A percentile compares a stretch with the other conserved stretches of the same genome.
Evolutionary conservation across 2,329 filamentous ascomycete genomes (phyloP).

Genomic region (Stenocarpella maydis): DNA sequence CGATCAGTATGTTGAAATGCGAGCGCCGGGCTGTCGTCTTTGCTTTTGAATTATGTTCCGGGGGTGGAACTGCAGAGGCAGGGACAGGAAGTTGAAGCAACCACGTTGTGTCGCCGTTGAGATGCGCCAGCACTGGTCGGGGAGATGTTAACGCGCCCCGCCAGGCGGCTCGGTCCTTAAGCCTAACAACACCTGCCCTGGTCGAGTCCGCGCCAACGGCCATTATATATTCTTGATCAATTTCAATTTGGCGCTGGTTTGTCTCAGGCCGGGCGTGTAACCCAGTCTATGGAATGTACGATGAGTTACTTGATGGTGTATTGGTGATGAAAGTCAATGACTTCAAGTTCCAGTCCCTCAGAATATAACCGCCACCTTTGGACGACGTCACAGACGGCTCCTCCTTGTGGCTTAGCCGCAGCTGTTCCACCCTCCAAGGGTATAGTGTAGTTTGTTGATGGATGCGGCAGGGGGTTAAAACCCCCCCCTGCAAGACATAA

Average conservation of each 20-base stretch:
- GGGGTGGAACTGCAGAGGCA: conserved; percentile 36
- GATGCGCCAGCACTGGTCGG: conserved; percentile 63
- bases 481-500: not conserved
- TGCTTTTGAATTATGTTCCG: conserved; percentile 31
- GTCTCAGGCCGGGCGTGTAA: not conserved
- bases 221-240: not conserved
- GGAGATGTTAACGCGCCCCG: conserved; percentile 32
- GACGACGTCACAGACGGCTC: conserved; percentile 20
- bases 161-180: conserved; percentile 36
- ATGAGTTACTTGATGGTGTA: not conserved
- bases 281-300: not conserved
- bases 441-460: too few species aligned
- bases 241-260: too few species aligned
- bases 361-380: not conserved
- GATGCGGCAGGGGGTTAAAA: not conserved
- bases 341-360: not conserved
- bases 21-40: conserved; percentile 53
- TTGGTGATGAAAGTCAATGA: too few species aligned
- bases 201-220: not conserved
- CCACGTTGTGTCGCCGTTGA: conserved; percentile 75
- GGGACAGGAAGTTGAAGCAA: conserved; percentile 70
- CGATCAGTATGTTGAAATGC: conserved; percentile 71
- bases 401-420: not conserved
- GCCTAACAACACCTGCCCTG: conserved; percentile 9
- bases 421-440: not conserved